Evolutionary conservation across 495 filamentous ascomycete genomes (phyloP), one percentile per base, ranked within the genome.

Genomic region (Beverwykella pulmonaria): DNA sequence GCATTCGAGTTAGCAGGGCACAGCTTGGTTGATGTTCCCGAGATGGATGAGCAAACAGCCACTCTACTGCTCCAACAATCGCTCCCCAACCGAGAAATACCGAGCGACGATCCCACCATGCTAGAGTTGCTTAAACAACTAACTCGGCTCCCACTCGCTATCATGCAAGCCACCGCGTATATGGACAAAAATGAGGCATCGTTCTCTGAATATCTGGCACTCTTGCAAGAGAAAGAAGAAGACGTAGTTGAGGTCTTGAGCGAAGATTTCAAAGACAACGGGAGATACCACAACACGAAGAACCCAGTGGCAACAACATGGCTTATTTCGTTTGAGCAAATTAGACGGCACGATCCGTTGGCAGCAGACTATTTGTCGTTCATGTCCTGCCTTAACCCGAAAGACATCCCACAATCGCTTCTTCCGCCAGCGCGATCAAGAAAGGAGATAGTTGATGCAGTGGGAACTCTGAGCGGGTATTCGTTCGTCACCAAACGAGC

Each of bases 241-340:
- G 74, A 79, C 17, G 66, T 67, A 1, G 70, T 80, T 9, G 71
- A 75, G n/a, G 68, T 86, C 6, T 65, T 86, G 10, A 82, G 79
- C 59, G 67, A 77, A 69, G 82, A 84, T 3, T 87, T 84, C 53
- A 72, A 76, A 6, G 81, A 84, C 32, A 64, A 77, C 6, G 67
- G 75, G 10, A 70, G 81, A 52, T 82, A 84, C 58, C 39, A 34
- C 4, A 75, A 73, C 6, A 74, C 67, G 17, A 72, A 79, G 19
- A 87, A 85, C 59, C 76, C 85, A 3, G 76, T 87, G 0, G 82
- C 81, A 1, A 77, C 75, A 0, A 88, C 84, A 0, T 87, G 82
- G 84, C 73, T 81, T 0, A 79, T 84, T 0, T 84, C 83, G 0
- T 83, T 87, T 53, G 61, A 75, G 0, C 79, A 85, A 63, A 82